These are phyloP conservation scores for Dactylellina parvicollis DNA, from an alignment of 2,329 filamentous ascomycete species.

Conservation along the genomic window DNA sequence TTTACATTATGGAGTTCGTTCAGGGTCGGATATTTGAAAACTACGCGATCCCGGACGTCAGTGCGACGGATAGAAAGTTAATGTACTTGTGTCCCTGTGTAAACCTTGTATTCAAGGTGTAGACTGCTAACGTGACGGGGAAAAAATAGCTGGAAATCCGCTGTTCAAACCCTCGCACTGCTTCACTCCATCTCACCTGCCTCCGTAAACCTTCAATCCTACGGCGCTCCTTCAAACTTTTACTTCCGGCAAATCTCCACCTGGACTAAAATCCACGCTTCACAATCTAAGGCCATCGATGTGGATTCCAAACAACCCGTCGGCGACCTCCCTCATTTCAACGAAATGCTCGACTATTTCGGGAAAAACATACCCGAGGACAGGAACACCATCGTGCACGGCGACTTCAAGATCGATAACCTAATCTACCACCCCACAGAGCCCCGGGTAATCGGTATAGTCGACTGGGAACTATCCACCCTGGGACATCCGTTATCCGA, in stretches of 20 bases:
- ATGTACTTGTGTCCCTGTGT: slow-evolving; percentile 68
- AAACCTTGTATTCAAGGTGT: background rate
- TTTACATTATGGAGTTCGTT: slow-evolving; percentile 97
- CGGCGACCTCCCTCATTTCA: slow-evolving; percentile 83
- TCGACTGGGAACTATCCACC: slow-evolving; percentile 99
- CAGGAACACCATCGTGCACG: slow-evolving; percentile 82
- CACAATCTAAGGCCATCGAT: slow-evolving; percentile 79
- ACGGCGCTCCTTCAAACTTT: slow-evolving; percentile 79
- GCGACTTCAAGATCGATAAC: slow-evolving; percentile 96
- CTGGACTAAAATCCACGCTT: slow-evolving; percentile 78
- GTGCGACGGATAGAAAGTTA: slow-evolving; percentile 73
- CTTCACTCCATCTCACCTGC: slow-evolving; percentile 75
- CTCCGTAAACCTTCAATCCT: slow-evolving; percentile 73
- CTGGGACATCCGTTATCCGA: slow-evolving; percentile 96
- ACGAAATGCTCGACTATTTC: slow-evolving; percentile 69
- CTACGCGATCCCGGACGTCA: slow-evolving; percentile 78
- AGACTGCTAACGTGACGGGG: background rate
- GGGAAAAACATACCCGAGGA: slow-evolving; percentile 77
- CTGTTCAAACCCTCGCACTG: slow-evolving; percentile 81
- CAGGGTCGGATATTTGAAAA: slow-evolving; percentile 94
- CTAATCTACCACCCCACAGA: slow-evolving; percentile 89
- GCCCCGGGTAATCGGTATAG: slow-evolving; percentile 85
- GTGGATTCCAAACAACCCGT: slow-evolving; percentile 79
- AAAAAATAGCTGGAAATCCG: slow-evolving; percentile 73
- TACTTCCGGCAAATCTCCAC: slow-evolving; percentile 87